Base-by-base conservation (phyloP, 1,284 basidiomycete species). In the Porogramme epimiltina region DNA sequence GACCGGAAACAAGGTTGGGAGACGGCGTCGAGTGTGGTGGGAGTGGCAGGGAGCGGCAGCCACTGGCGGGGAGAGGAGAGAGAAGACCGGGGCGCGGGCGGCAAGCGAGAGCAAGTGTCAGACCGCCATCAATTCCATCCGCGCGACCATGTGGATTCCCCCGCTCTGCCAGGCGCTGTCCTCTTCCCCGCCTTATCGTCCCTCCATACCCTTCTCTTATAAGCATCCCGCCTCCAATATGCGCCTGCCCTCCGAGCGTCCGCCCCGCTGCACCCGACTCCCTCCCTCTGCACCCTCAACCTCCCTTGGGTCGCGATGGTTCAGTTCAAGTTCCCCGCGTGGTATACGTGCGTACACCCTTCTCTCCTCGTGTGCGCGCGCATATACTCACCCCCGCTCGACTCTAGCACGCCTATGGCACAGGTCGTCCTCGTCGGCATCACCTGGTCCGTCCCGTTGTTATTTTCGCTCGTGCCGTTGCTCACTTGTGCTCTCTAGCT, bases 341-440 rank as follows among this genome's bases (percentile, higher is more conserved):
- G 64, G 56, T 70, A 70, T 56, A 68, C 64, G 67, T 70, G 56
- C 43, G 65, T 61, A 24, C n/a, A 19, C 1, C 13, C 28, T 45
- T 26, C 28, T 28, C 16, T 26, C 23, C 11, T 22, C 22, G 3
- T n/a, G n/a, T 19, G 3, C 24, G 11, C 31, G 4, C 20, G 18
- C 20, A 9, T 45, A 41, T 36, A 37, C 34, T 42, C 49, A 44
- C 47, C 38, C 26, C 33, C 18, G 15, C 3, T 41, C 24, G 26
- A 25, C 13, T 45, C 31, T 52, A 70, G 68, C 41, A 61, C 69
- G 40, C 76, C 76, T 26, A 73, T 67, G 69, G 65, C 69, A 19
- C 76, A 78, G 60, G 69, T 78, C 25, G 61, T 70, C 22, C 63
- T 77, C 22, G 67, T 77, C 48, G 74, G 75, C 54, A 70, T 76